These are phyloP conservation scores for Wallacemonas collosoma DNA, from an alignment of 208 protist species.

Conservation along the genomic window DNA sequence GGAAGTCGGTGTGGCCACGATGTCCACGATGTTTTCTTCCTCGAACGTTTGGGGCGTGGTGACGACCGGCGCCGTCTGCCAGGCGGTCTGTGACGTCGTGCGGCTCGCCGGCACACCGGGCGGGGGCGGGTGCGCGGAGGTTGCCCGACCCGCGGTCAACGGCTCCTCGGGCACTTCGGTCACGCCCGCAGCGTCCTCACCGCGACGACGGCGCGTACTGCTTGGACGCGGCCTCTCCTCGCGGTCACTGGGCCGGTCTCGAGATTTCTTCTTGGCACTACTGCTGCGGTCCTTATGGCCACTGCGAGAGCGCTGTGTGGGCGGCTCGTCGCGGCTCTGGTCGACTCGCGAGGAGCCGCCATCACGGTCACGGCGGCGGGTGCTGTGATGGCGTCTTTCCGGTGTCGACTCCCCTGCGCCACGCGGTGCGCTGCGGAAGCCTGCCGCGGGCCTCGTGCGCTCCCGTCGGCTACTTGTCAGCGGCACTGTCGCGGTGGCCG, in stretches of 20 bases:
- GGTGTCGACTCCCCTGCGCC: background rate
- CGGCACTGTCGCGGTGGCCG: background rate
- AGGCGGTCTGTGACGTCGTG: slow-evolving; percentile 6
- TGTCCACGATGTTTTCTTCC: background rate
- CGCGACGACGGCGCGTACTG: slow-evolving; percentile 13
- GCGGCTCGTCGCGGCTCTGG: background rate
- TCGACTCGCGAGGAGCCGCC: background rate
- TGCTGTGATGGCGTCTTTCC: slow-evolving; percentile 5
- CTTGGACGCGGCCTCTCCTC: background rate
- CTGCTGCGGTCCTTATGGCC: slow-evolving; percentile 5
- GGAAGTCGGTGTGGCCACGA: background rate
- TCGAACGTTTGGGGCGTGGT: background rate
- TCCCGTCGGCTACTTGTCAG: background rate
- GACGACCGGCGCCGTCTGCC: background rate
- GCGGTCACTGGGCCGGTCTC: background rate
- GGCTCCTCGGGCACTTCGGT: background rate
- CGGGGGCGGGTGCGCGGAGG: slow-evolving; percentile 11
- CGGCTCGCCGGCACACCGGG: slow-evolving; percentile 9
- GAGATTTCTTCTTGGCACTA: slow-evolving; percentile 13
- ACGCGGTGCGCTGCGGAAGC: background rate
- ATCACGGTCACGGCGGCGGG: slow-evolving; percentile 3
- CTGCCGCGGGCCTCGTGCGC: background rate
- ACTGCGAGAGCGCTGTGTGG: background rate
- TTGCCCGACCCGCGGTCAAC: background rate
- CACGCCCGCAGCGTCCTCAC: background rate